These are phyloP conservation scores for Saksenaea oblongispora DNA, from an alignment of 371 early-diverging fungal species.

Conservation along the genomic window DNA sequence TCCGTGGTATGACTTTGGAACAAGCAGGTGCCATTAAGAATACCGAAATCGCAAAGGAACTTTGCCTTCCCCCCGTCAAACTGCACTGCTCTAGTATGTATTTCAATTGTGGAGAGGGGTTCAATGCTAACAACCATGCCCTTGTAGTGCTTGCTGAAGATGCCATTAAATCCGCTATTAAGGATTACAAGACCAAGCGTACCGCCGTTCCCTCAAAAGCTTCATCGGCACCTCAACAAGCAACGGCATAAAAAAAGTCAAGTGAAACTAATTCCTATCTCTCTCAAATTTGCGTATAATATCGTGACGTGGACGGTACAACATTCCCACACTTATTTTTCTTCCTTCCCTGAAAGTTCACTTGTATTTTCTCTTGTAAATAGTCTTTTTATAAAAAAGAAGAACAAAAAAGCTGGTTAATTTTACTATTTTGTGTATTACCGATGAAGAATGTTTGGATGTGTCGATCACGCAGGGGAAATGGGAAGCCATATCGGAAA, in stretches of 20 bases:
- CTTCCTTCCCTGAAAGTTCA: not conserved
- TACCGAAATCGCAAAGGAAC: slow-evolving; percentile 96
- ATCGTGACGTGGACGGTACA: not conserved
- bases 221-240: slow-evolving; percentile 5
- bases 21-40: slow-evolving; percentile 94
- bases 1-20: slow-evolving; percentile 89
- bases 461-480: too few species aligned
- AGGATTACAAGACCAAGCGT: slow-evolving; percentile 82
- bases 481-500: too few species aligned
- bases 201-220: slow-evolving; percentile 22
- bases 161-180: slow-evolving; percentile 97
- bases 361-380: not conserved
- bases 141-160: slow-evolving; percentile 96
- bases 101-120: not conserved
- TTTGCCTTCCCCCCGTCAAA: slow-evolving; percentile 98
- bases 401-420: not conserved
- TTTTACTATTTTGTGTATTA: not conserved
- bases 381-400: not conserved
- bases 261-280: not conserved
- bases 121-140: not conserved
- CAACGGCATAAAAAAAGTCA: not conserved
- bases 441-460: too few species aligned
- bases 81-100: slow-evolving; percentile 95
- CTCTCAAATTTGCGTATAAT: not conserved
- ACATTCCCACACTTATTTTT: slow-evolving; percentile 1